These are phyloP conservation scores for Moniliella sp. DNA, from an alignment of 1,284 basidiomycete genomes.

Conservation along the genomic window DNA sequence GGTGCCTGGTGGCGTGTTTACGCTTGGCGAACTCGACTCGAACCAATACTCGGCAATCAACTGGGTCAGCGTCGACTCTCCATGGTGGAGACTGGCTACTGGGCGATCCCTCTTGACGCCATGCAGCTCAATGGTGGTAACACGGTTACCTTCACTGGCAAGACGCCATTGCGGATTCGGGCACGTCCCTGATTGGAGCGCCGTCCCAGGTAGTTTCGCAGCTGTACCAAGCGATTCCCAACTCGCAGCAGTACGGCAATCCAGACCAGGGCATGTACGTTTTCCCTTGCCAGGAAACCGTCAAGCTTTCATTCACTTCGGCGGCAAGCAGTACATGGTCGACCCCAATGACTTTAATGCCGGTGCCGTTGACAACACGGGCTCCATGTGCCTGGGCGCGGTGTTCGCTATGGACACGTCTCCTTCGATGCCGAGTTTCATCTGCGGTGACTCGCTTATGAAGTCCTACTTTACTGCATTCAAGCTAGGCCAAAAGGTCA, in stretches of 20 bases:
- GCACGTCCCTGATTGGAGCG: slow-evolving; percentile 72
- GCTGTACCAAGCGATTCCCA: slow-evolving; percentile 56
- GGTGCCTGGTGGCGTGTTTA: slow-evolving; percentile 34
- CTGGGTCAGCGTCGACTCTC: slow-evolving; percentile 21
- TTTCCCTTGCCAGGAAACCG: slow-evolving; percentile 47
- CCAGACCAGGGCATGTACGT: slow-evolving; percentile 36
- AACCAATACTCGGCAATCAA: slow-evolving; percentile 34
- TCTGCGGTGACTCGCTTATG: slow-evolving; percentile 78
- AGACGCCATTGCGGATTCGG: slow-evolving; percentile 41
- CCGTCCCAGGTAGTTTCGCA: slow-evolving; percentile 44
- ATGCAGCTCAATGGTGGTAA: slow-evolving; percentile 35
- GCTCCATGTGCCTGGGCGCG: slow-evolving; percentile 51
- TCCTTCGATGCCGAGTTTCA: slow-evolving; percentile 50
- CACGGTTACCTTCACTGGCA: slow-evolving; percentile 20
- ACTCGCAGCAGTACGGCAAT: slow-evolving; percentile 43
- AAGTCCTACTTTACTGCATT: slow-evolving; percentile 38
- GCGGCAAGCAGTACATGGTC: slow-evolving; percentile 52
- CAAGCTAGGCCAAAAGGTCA: too few relatives aligned
- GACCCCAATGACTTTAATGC: slow-evolving; percentile 58
- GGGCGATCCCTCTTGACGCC: slow-evolving; percentile 37
- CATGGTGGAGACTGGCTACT: slow-evolving; percentile 36
- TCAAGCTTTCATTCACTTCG: slow-evolving; percentile 53
- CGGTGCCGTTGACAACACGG: too few relatives aligned
- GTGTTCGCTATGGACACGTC: slow-evolving; percentile 50
- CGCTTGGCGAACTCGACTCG: slow-evolving; percentile 34